These are phyloP conservation scores for Talaromyces amestolkiae DNA, from an alignment of 2,329 filamentous ascomycete species.

Conservation along the genomic window DNA sequence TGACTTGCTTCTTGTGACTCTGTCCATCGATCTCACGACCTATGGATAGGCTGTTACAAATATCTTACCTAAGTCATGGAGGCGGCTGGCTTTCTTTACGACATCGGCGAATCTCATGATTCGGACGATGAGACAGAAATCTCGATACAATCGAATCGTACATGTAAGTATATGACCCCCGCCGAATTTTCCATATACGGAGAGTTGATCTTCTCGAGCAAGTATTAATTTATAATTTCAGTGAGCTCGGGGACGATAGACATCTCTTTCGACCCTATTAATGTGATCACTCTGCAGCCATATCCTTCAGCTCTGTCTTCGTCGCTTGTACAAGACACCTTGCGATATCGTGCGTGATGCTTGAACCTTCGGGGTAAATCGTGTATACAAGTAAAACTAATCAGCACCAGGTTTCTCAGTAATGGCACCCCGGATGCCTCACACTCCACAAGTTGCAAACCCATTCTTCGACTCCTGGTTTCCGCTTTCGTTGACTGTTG, in stretches of 20 bases:
- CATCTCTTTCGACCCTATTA: neutral
- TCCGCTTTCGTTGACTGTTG: conserved; percentile 30
- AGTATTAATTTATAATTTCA: neutral
- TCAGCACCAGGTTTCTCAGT: neutral
- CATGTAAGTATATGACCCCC: neutral
- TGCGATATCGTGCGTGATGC: neutral
- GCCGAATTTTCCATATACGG: neutral
- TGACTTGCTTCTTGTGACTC: neutral
- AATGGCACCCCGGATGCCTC: conserved; percentile 13
- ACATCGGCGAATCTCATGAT: neutral
- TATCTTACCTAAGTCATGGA: neutral
- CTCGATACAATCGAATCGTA: neutral
- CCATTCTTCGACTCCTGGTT: conserved; percentile 27
- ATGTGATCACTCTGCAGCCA: neutral
- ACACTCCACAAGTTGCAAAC: conserved; percentile 1
- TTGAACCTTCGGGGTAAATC: neutral
- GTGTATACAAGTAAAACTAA: neutral
- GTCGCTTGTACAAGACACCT: neutral
- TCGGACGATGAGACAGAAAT: neutral
- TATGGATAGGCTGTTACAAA: neutral
- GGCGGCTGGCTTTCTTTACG: neutral
- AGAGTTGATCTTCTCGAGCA: neutral
- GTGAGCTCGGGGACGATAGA: neutral
- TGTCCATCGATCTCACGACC: neutral
- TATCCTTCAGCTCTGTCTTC: neutral